Evolutionary conservation across 345 rosid species (phyloP).

Genomic region (Gynandropsis gynandra): DNA sequence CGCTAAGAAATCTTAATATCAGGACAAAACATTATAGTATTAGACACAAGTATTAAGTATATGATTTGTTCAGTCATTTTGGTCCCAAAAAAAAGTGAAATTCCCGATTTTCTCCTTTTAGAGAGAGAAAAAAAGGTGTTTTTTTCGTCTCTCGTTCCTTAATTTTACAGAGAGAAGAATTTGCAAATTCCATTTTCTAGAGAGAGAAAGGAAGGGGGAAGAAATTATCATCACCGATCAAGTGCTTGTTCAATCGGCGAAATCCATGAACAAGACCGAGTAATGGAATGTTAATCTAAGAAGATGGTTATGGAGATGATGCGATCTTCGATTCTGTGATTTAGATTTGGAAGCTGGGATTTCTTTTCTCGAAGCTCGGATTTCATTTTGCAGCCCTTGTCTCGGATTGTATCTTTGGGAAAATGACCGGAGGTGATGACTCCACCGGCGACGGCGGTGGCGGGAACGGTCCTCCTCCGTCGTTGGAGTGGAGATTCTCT

Average conservation of each 20-base stretch:
- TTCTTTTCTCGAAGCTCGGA: slow-evolving; percentile 21
- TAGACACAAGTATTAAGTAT: slow-evolving; percentile 20
- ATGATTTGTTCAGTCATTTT: slow-evolving; percentile 31
- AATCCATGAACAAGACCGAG: slow-evolving; percentile 20
- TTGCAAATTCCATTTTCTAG: slow-evolving; percentile 15
- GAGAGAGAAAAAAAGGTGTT: slow-evolving; percentile 29
- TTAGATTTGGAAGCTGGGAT: slow-evolving; percentile 30
- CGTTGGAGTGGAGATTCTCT: slow-evolving; percentile 84
- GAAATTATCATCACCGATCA: slow-evolving; percentile 27
- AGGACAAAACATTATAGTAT: slow-evolving; percentile 25
- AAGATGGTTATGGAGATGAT: slow-evolving; percentile 20
- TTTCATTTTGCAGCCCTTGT: slow-evolving; percentile 13
- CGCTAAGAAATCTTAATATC: slow-evolving; percentile 1
- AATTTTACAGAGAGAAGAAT: slow-evolving; percentile 28
- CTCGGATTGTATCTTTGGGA: slow-evolving; percentile 28
- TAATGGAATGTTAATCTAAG: slow-evolving; percentile 31
- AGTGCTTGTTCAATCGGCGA: slow-evolving; percentile 20
- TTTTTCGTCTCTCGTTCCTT: slow-evolving; percentile 29
- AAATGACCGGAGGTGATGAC: slow-evolving; percentile 65
- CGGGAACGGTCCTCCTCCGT: slow-evolving; percentile 37
- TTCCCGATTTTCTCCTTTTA: slow-evolving; percentile 30
- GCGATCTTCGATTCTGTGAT: slow-evolving; percentile 39
- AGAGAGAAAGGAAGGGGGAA: slow-evolving; percentile 14
- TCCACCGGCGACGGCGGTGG: slow-evolving; percentile 30
- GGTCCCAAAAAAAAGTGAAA: slow-evolving; percentile 15